Evolutionary conservation across 257 asterid genomes (phyloP).

Genomic region (Solanum stenotomum): DNA sequence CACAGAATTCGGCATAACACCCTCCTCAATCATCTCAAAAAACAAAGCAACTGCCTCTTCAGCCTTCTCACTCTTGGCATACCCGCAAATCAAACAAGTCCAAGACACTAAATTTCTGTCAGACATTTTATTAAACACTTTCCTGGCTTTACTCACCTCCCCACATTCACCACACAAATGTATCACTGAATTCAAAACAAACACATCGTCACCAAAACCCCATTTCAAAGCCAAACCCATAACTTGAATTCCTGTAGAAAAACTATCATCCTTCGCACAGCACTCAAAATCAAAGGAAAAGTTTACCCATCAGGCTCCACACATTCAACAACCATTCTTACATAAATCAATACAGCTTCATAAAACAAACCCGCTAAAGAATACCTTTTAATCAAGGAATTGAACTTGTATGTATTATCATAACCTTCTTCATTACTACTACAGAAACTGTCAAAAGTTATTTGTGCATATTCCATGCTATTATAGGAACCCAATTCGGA

Average conservation of each 20-base stretch:
- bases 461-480: constrained; percentile 34
- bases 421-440: constrained; percentile 4
- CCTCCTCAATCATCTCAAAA: constrained; percentile 32
- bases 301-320: constrained; percentile 39
- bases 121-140: constrained; percentile 43
- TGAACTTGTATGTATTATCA: constrained; percentile 17
- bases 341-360: constrained; percentile 20
- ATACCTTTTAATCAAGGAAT: constrained; percentile 36
- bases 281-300: constrained; percentile 45
- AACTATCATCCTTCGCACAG: constrained; percentile 30
- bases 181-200: constrained; percentile 34
- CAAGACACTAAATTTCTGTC: constrained; percentile 46
- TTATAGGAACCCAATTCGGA: constrained; percentile 23
- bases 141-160: constrained; percentile 30
- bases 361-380: constrained; percentile 15
- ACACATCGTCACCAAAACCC: constrained; percentile 27
- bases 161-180: constrained; percentile 37
- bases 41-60: constrained; percentile 44
- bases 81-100: constrained; percentile 50
- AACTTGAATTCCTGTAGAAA: constrained; percentile 28
- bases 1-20: constrained; percentile 32
- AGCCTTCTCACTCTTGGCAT: constrained; percentile 14
- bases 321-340: constrained; percentile 26
- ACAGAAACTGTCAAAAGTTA: constrained; percentile 23
- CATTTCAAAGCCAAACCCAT: constrained; percentile 30